Percentiles rank a stretch among this genome's conserved stretches.
Evolutionary conservation across 129 eudicot species (phyloP).

Genomic region (Chrysanthemum seticuspe): DNA sequence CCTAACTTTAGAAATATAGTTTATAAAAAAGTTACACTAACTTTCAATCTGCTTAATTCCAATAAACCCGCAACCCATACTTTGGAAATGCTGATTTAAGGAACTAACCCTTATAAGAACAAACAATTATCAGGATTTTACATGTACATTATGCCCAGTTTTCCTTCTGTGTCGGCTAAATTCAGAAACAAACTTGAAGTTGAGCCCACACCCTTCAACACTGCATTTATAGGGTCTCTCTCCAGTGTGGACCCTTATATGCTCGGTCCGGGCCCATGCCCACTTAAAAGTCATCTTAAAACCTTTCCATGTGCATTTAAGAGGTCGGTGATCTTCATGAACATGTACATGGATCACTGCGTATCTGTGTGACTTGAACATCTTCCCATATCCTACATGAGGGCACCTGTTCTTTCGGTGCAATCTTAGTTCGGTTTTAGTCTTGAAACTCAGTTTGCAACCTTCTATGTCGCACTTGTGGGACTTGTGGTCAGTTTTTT

Average conservation of each 20-base stretch:
- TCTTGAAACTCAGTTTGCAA: constrained; percentile 63
- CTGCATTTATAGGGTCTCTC: constrained; percentile 84
- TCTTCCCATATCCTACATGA: constrained; percentile 80
- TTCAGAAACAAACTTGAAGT: constrained; percentile 89
- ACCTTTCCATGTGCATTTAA: constrained; percentile 88
- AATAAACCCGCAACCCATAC: constrained; percentile 11
- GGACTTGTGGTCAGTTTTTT: constrained; percentile 29
- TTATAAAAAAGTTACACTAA: constrained; percentile 15
- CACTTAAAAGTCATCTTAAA: constrained; percentile 86
- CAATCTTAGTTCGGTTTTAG: constrained; percentile 53
- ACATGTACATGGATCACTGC: constrained; percentile 71
- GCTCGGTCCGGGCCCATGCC: constrained; percentile 97
- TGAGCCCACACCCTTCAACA: constrained; percentile 74
- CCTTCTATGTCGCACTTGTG: constrained; percentile 59
- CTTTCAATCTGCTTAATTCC: constrained; percentile 21
- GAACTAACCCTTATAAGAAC: constrained; percentile 14
- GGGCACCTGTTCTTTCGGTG: constrained; percentile 75
- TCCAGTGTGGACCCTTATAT: constrained; percentile 81
- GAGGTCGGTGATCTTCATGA: constrained; percentile 74
- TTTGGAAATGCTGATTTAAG: constrained; percentile 6
- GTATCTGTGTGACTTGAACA: constrained; percentile 75
- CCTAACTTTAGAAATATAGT: constrained; percentile 26
- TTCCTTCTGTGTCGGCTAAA: constrained; percentile 87
- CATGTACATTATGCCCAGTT: constrained; percentile 68
- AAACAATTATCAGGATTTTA: constrained; percentile 27